Base-by-base conservation (phyloP, 2,329 filamentous ascomycete genomes). In the Metarhizium sp. region DNA sequence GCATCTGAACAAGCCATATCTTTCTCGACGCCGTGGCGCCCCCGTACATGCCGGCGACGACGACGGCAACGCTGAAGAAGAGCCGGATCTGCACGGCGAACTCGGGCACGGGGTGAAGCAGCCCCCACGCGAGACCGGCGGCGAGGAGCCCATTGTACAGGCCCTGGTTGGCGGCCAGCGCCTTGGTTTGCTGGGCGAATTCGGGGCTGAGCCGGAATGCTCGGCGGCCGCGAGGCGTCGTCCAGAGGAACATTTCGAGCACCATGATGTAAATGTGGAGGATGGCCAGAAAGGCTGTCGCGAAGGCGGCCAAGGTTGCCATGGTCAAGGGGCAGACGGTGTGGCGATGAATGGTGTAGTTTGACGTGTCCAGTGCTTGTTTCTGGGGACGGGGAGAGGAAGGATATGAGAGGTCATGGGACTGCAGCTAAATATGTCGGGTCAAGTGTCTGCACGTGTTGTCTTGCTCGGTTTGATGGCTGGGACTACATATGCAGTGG, bases 121-220 rank as follows among this genome's bases (percentile, higher is more conserved):
- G 58, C 3, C 72, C 70, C 77, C 77, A 79, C 30, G 66, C 56
- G 2, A 79, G 63, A 0, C 77, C 77, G 1, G 75, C 75, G 3
- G 75, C 72, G n/a, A 79, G 67, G 54, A 79, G 78, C 46, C 77
- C 76, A 61, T 79, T 79, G 67, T 79, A 79, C 6, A 79, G 67
- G 20, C 77, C 77, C 61, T 79, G 76, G 63, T 79, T 79, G 53
- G 74, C 74, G 50, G 75, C 77, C 40, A 79, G 66, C 4, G 66
- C 60, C 58, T 70, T 71, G 3, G 74, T 77, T 63, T 75, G 61
- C 43, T 71, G 63, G 6, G 77, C 77, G 55, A 75, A 77, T 5
- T 76, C 72, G n/a, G 71, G 61, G 0, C 67, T 71, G 40, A 77
- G 66, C 34, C 64, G 63, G 64, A 79, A 79, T 2, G 75, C 62